Conservation (phyloP, 106 monocot species). For the Dactylorhiza incarnata region DNA sequence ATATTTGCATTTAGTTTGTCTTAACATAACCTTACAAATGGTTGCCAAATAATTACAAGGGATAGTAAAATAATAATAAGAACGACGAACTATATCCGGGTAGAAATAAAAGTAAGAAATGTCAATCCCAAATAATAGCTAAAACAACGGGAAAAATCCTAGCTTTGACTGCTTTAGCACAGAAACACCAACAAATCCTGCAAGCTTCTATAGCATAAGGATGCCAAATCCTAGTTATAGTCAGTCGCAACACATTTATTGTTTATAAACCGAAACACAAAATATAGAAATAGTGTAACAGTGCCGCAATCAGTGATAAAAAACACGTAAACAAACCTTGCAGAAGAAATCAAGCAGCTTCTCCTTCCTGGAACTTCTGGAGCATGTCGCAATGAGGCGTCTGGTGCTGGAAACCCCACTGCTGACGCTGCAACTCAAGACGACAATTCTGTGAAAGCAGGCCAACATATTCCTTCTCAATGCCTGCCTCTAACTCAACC, state of each 20-base stretch:
- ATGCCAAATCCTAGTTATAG: background rate
- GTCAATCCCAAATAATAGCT: background rate
- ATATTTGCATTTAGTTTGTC: too few species aligned
- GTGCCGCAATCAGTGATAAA: background rate
- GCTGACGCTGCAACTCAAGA: conserved; percentile 63
- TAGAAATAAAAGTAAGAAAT: background rate
- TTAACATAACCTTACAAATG: too few species aligned
- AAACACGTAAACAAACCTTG: background rate
- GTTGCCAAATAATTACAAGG: too few species aligned
- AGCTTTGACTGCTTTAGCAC: background rate
- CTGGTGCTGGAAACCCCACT: conserved; percentile 53
- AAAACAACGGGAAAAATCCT: background rate
- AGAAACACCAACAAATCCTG: background rate
- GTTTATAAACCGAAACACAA: background rate
- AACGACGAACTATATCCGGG: too few species aligned
- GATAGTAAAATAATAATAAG: too few species aligned
- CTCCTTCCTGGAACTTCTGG: conserved; percentile 49
- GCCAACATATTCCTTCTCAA: conserved; percentile 76
- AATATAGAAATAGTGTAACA: background rate
- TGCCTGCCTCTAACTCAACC: conserved; percentile 39
- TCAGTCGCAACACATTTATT: background rate
- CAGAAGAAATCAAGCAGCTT: background rate
- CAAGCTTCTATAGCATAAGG: background rate
- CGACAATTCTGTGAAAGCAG: conserved; percentile 75
- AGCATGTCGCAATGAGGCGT: conserved; percentile 89